A percentile compares a stretch with the other conserved stretches of the same genome.
Conservation (phyloP, 192 early-diverging fungal genomes). For the Radiomyces spectabilis region DNA sequence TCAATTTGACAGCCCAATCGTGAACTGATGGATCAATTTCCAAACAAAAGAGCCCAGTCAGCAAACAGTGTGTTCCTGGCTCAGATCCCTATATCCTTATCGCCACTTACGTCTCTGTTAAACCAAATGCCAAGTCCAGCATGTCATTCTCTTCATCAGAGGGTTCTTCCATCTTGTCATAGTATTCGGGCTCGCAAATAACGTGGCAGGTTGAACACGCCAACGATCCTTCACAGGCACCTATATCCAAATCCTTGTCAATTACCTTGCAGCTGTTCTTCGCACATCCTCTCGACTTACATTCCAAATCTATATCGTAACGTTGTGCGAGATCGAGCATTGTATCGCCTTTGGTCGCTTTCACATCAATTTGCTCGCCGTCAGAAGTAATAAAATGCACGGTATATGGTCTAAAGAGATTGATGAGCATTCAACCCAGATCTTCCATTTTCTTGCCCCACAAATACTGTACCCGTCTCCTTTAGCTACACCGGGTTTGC, state of each 20-base stretch:
- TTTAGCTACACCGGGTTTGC: not conserved
- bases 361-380: constrained; percentile 66
- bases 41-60: no score
- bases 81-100: no score
- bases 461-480: not conserved
- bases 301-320: constrained; percentile 91
- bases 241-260: constrained; percentile 21
- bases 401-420: constrained; percentile 30
- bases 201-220: constrained; percentile 96
- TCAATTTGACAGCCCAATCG: constrained; percentile 90
- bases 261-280: not conserved
- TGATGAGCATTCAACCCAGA: not conserved
- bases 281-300: constrained; percentile 27
- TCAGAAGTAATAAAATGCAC: constrained; percentile 85
- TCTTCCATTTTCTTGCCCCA: not conserved
- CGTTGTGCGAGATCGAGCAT: constrained; percentile 88
- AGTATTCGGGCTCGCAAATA: constrained; percentile 74
- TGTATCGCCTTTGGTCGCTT: constrained; percentile 78
- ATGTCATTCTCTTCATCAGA: constrained; percentile 98
- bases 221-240: constrained; percentile 92
- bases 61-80: no score
- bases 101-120: constrained; percentile 91
- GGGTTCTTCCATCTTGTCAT: constrained; percentile 83
- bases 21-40: no score
- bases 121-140: constrained; percentile 93